Percentiles rank a stretch among this genome's conserved stretches.
Evolutionary conservation across 148 eudicot species (phyloP).

Genomic region (Talinum fruticosum): DNA sequence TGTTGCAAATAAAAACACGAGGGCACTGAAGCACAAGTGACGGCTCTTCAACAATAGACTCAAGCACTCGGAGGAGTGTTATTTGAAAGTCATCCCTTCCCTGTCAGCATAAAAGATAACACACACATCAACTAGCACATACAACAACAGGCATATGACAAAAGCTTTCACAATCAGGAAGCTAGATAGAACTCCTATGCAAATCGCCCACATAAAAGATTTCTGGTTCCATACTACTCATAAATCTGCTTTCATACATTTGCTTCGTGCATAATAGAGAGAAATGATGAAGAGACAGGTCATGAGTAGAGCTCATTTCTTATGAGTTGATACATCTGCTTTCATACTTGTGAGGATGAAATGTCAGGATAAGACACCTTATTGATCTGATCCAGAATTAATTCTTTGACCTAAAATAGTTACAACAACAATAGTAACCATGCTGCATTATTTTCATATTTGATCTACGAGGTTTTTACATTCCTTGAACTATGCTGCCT

Average conservation of each 20-base stretch:
- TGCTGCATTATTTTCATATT: too few species aligned
- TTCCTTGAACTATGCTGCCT: too few species aligned
- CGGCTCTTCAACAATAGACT: conserved; percentile 69
- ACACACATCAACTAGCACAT: neutral
- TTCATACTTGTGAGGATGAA: too few species aligned
- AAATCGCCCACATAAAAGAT: neutral
- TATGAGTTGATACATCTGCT: neutral
- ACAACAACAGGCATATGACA: neutral
- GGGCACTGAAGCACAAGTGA: conserved; percentile 49
- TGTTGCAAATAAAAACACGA: conserved; percentile 47
- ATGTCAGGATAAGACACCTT: too few species aligned
- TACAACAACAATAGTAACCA: too few species aligned
- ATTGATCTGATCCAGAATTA: too few species aligned
- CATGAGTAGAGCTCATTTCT: neutral
- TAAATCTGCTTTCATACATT: neutral
- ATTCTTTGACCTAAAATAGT: too few species aligned
- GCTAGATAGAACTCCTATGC: neutral
- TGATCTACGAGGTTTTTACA: too few species aligned
- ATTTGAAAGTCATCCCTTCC: conserved; percentile 95
- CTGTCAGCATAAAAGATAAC: conserved; percentile 37
- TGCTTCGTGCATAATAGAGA: too few species aligned
- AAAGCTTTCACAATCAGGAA: neutral
- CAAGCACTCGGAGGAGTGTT: conserved; percentile 76
- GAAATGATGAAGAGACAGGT: neutral
- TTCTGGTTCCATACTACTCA: neutral